phyloP scores from a whole-genome alignment of 116 monocot species.

The Cymodocea nodosa region DNA sequence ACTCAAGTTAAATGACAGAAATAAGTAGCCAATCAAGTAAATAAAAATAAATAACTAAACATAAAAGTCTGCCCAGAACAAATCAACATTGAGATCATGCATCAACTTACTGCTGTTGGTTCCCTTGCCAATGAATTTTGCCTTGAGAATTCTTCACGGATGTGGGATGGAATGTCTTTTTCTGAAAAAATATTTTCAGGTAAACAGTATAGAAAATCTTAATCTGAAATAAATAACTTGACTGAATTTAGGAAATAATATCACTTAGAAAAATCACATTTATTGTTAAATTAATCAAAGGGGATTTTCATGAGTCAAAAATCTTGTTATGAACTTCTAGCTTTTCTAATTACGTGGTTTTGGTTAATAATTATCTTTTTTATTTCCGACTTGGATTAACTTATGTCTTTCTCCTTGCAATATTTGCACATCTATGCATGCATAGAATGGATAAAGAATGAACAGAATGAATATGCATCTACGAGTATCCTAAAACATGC shows the following conservation, averaged over 20 bases:
- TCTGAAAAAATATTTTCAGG: slow-evolving; percentile 28
- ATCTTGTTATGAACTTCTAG: too few relatives aligned
- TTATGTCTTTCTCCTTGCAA: too few relatives aligned
- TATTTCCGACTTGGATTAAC: too few relatives aligned
- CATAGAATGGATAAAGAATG: too few relatives aligned
- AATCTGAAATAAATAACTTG: neutral
- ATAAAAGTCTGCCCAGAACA: neutral
- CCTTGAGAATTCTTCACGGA: slow-evolving; percentile 45
- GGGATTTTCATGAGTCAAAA: too few relatives aligned
- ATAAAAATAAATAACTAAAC: neutral
- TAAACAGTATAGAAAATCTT: neutral
- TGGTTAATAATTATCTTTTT: too few relatives aligned
- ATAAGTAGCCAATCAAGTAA: neutral
- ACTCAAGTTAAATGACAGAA: neutral
- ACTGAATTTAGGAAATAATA: neutral
- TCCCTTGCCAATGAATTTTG: slow-evolving; percentile 42
- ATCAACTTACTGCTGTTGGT: slow-evolving; percentile 36
- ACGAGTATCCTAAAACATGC: too few relatives aligned
- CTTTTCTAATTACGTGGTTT: too few relatives aligned
- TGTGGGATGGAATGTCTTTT: slow-evolving; percentile 79
- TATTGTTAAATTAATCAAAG: too few relatives aligned
- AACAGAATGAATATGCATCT: neutral
- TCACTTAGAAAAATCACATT: too few relatives aligned
- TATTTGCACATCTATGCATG: too few relatives aligned
- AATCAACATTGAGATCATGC: too few relatives aligned